Conservation (phyloP, 2,329 filamentous ascomycete genomes). For the Cucurbitaria berberidis region DNA sequence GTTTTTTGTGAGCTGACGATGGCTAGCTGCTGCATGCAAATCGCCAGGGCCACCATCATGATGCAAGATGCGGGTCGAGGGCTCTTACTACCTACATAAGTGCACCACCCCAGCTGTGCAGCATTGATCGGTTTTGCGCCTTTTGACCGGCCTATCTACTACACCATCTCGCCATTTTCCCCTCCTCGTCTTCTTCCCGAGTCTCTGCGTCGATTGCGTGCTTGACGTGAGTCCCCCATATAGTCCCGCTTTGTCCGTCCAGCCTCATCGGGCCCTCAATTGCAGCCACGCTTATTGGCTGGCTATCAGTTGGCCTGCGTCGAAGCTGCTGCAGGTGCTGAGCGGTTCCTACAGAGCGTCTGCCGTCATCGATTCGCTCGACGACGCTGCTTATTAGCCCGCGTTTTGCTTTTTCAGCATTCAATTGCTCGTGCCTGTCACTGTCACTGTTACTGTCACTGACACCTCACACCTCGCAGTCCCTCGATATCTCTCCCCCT, state of each 20-base stretch:
- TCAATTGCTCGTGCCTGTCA: slow-evolving; percentile 21
- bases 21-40: slow-evolving; percentile 32
- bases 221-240: slow-evolving; percentile 20
- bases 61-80: slow-evolving; percentile 41
- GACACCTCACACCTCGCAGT: slow-evolving; percentile 24
- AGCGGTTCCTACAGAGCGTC: slow-evolving; percentile 19
- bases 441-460: slow-evolving; percentile 42
- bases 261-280: slow-evolving; percentile 25
- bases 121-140: slow-evolving; percentile 21
- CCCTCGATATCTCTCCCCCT: slow-evolving; percentile 13
- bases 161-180: slow-evolving; percentile 2
- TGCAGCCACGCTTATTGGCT: slow-evolving; percentile 20
- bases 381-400: slow-evolving; percentile 33
- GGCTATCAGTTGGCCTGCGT: slow-evolving; percentile 16
- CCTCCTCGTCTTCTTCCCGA: slow-evolving; percentile 3
- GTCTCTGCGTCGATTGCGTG: slow-evolving; percentile 15
- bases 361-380: slow-evolving; percentile 13
- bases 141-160: slow-evolving; percentile 22
- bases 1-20: slow-evolving; percentile 23
- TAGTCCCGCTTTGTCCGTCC: slow-evolving; percentile 21
- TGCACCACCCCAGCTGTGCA: slow-evolving; percentile 25
- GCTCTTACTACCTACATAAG: slow-evolving; percentile 39
- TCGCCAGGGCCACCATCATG: slow-evolving; percentile 34
- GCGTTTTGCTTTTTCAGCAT: slow-evolving; percentile 25
- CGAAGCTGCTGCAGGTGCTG: slow-evolving; percentile 24